Conservation (phyloP, 352 stramenopile species). For the Globisporangium emineosum region DNA sequence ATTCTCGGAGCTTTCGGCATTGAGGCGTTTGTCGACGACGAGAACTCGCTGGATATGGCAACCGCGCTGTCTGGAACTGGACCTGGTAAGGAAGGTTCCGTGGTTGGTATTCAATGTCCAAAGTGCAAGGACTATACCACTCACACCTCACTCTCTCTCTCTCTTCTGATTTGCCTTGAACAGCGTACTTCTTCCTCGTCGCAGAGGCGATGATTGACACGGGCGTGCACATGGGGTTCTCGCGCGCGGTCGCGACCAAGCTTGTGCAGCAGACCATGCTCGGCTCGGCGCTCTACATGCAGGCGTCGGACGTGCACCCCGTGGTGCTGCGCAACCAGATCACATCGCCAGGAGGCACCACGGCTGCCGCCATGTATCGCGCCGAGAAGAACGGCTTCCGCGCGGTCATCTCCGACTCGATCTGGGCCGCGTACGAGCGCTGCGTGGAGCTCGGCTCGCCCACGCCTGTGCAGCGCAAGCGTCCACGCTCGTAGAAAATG, state of each 20-base stretch:
- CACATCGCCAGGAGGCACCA: slow-evolving; percentile 93
- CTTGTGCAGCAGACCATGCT: slow-evolving; percentile 94
- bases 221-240: slow-evolving; percentile 95
- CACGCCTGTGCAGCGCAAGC: slow-evolving; percentile 61
- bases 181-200: slow-evolving; percentile 95
- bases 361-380: slow-evolving; percentile 92
- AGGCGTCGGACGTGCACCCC: slow-evolving; percentile 88
- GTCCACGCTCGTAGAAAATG: slow-evolving; percentile 45
- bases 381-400: slow-evolving; percentile 96
- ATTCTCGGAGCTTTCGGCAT: slow-evolving; percentile 91
- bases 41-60: slow-evolving; percentile 94
- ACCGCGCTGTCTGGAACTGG: slow-evolving; percentile 92
- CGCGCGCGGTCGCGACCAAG: slow-evolving; percentile 89
- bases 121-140: not conserved
- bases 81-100: slow-evolving; percentile 68
- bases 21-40: slow-evolving; percentile 92
- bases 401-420: slow-evolving; percentile 91
- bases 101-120: not conserved
- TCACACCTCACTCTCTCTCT: not conserved
- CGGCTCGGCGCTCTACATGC: slow-evolving; percentile 92
- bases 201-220: slow-evolving; percentile 96
- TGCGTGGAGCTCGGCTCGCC: slow-evolving; percentile 92
- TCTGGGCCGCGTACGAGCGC: slow-evolving; percentile 95
- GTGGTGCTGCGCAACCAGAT: slow-evolving; percentile 93
- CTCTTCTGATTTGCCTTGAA: not conserved